phyloP scores from a whole-genome alignment of 2,329 filamentous ascomycete genomes.

The Pseudogymnoascus verrucosus region DNA sequence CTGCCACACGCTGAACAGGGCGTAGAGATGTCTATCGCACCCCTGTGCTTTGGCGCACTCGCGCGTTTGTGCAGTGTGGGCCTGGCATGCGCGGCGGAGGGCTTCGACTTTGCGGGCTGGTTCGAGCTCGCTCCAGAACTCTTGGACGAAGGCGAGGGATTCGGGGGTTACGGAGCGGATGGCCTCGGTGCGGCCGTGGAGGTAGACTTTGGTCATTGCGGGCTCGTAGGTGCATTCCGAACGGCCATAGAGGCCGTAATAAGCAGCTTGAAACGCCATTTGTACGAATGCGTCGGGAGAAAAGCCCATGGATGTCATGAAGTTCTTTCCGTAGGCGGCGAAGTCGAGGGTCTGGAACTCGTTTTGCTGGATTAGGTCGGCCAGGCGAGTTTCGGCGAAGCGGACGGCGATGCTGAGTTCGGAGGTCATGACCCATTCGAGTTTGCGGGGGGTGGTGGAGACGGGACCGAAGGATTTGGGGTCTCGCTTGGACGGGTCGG shows the following conservation, averaged over 20 bases:
- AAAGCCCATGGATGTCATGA: conserved; percentile 94
- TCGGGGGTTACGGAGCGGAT: conserved; percentile 79
- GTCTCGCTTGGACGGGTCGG: conserved; percentile 86
- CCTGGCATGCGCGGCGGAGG: conserved; percentile 72
- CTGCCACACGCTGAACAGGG: conserved; percentile 92
- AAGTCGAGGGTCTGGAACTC: conserved; percentile 94
- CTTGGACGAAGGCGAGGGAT: conserved; percentile 79
- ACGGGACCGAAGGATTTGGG: conserved; percentile 89
- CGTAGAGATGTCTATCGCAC: conserved; percentile 88
- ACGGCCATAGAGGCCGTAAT: conserved; percentile 91
- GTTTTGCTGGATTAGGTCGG: conserved; percentile 92
- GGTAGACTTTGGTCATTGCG: conserved; percentile 92
- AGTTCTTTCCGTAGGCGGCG: conserved; percentile 84
- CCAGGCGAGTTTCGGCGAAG: conserved; percentile 89
- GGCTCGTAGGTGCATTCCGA: conserved; percentile 96
- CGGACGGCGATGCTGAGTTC: conserved; percentile 85
- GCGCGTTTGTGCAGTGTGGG: conserved; percentile 70
- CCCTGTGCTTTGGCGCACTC: conserved; percentile 86
- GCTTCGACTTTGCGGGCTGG: conserved; percentile 77
- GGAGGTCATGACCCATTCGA: conserved; percentile 95
- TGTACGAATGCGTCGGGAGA: conserved; percentile 96
- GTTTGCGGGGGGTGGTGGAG: conserved; percentile 85
- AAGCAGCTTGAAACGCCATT: conserved; percentile 97
- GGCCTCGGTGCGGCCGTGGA: conserved; percentile 91
- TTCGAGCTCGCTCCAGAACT: conserved; percentile 90